phyloP scores from a whole-genome alignment of 2,329 filamentous ascomycete genomes.

The Lithohypha guttulata region DNA sequence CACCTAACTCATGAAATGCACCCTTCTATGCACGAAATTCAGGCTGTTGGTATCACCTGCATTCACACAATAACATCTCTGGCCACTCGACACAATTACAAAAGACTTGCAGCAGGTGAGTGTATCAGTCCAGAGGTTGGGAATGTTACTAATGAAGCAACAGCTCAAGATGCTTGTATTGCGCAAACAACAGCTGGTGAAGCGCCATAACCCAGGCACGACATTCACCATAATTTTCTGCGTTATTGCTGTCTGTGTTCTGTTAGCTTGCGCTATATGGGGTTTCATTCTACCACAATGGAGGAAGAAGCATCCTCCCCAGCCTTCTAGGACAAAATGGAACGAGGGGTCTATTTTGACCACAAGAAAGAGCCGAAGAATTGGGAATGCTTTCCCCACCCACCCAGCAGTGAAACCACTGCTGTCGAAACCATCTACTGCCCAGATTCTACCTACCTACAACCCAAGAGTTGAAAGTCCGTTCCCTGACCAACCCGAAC shows the following conservation, averaged over 20 bases:
- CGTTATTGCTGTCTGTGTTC: slow-evolving; percentile 12
- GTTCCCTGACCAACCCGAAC: slow-evolving; percentile 12
- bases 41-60: too few species aligned
- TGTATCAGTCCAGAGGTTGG: too few species aligned
- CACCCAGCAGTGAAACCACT: slow-evolving; percentile 14
- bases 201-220: neutral
- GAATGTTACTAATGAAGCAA: neutral
- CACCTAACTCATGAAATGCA: too few species aligned
- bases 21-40: too few species aligned
- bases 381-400: slow-evolving; percentile 12
- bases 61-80: too few species aligned
- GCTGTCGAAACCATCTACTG: slow-evolving; percentile 10
- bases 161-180: slow-evolving; percentile 3
- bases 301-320: slow-evolving; percentile 11
- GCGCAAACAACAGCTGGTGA: neutral
- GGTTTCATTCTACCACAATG: slow-evolving; percentile 15
- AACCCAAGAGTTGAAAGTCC: slow-evolving; percentile 16
- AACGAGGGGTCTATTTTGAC: slow-evolving; percentile 5
- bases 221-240: slow-evolving; percentile 11
- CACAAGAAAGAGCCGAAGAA: neutral
- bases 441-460: slow-evolving; percentile 12
- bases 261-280: slow-evolving; percentile 15
- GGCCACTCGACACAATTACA: too few species aligned
- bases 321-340: slow-evolving; percentile 6
- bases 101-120: too few species aligned